Evolutionary conservation across 1,139 yeast species (phyloP).

Genomic region (Starmera stellimalicola): DNA sequence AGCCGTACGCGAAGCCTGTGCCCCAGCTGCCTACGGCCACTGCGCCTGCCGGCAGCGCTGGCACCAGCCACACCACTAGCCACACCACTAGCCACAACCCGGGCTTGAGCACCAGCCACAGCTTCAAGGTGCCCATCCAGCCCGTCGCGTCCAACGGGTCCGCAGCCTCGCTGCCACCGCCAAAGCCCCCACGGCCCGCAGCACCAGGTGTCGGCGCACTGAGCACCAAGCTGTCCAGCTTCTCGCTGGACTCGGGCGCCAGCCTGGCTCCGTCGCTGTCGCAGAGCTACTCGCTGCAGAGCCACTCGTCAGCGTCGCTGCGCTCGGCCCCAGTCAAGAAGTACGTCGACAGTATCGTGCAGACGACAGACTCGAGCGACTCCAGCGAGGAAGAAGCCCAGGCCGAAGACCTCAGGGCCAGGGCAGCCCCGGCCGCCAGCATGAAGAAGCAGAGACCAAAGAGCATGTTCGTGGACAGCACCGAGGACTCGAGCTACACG

Average conservation of each 20-base stretch:
- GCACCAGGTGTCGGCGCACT: neutral
- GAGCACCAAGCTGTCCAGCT: neutral
- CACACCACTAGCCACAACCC: neutral
- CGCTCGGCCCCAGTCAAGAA: slow-evolving; percentile 1
- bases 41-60: neutral
- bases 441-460: slow-evolving; percentile 11
- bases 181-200: slow-evolving; percentile 13
- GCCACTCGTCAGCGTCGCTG: neutral
- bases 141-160: neutral
- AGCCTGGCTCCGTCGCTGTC: neutral
- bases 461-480: slow-evolving; percentile 12
- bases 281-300: neutral
- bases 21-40: neutral
- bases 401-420: neutral
- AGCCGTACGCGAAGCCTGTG: neutral
- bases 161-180: slow-evolving; percentile 8
- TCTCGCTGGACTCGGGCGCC: neutral
- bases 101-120: neutral
- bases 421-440: neutral
- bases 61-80: neutral
- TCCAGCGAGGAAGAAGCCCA: neutral
- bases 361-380: slow-evolving; percentile 10
- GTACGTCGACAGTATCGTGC: slow-evolving; percentile 18
- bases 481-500: too few relatives aligned
- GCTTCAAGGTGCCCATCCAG: neutral